Evolutionary conservation across 257 asterid species (phyloP).

Genomic region (Gentiana straminea): DNA sequence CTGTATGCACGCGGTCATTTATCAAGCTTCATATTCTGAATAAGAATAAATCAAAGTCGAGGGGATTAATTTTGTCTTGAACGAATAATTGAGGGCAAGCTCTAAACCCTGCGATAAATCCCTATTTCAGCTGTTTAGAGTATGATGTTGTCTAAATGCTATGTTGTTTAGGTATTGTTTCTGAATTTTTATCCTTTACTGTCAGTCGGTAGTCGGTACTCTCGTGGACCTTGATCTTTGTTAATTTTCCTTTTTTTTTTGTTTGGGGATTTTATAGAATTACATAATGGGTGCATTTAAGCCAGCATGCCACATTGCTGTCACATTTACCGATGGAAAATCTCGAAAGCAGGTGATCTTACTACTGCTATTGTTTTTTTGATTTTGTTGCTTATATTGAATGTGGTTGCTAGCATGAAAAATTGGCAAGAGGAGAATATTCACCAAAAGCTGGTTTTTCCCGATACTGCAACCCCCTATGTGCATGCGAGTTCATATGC

Average conservation of each 20-base stretch:
- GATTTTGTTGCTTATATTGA: no score
- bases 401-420: no score
- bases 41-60: no score
- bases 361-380: no score
- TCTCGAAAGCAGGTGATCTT: slow-evolving; percentile 65
- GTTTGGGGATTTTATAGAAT: slow-evolving; percentile 44
- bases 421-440: no score
- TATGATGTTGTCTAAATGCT: not conserved
- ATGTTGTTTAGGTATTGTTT: not conserved
- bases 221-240: not conserved
- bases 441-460: no score
- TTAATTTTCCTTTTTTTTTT: not conserved
- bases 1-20: no score
- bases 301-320: slow-evolving; percentile 75
- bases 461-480: no score
- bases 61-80: no score
- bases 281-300: no score
- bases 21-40: no score
- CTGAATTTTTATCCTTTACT: not conserved
- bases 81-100: not conserved
- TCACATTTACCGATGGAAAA: slow-evolving; percentile 70
- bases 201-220: not conserved
- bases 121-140: not conserved
- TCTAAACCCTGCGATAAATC: not conserved
- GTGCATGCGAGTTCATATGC: no score